Evolutionary conservation across 73 alveolate genomes (phyloP).

Genomic region (Paramecium bursaria): DNA sequence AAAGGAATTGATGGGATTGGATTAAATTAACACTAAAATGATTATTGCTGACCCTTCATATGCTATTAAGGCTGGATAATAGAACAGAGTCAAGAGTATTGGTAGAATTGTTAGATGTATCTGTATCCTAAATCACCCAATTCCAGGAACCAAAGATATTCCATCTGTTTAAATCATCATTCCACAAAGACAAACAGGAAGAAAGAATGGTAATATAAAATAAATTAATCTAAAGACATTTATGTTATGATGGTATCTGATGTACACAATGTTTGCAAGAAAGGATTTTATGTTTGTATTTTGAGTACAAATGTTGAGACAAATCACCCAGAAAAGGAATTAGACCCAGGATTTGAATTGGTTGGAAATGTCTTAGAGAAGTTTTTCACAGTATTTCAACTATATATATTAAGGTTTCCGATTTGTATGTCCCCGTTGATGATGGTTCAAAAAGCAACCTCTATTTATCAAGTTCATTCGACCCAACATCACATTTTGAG

Average conservation of each 20-base stretch:
- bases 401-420: constrained; percentile 71
- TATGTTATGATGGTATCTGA: constrained; percentile 72
- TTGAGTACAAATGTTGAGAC: constrained; percentile 91
- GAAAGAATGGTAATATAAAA: constrained; percentile 79
- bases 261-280: constrained; percentile 75
- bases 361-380: constrained; percentile 74
- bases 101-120: constrained; percentile 96
- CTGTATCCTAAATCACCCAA: constrained; percentile 96
- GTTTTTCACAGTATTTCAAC: constrained; percentile 59
- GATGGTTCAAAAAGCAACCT: constrained; percentile 79
- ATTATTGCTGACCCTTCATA: constrained; percentile 98
- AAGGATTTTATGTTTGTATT: constrained; percentile 89
- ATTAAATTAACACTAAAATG: constrained; percentile 90
- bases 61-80: constrained; percentile 73
- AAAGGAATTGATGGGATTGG: constrained; percentile 61
- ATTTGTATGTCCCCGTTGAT: constrained; percentile 78
- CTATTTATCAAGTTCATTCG: constrained; percentile 81
- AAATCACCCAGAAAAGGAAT: constrained; percentile 75
- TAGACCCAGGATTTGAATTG: constrained; percentile 80
- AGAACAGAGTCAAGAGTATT: constrained; percentile 73
- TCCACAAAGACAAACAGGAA: constrained; percentile 94
- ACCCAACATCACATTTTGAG: constrained; percentile 92
- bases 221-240: constrained; percentile 66
- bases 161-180: constrained; percentile 95
- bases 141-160: constrained; percentile 93